Base-by-base conservation (phyloP, 495 filamentous ascomycete species). In the Xylaria curta region DNA sequence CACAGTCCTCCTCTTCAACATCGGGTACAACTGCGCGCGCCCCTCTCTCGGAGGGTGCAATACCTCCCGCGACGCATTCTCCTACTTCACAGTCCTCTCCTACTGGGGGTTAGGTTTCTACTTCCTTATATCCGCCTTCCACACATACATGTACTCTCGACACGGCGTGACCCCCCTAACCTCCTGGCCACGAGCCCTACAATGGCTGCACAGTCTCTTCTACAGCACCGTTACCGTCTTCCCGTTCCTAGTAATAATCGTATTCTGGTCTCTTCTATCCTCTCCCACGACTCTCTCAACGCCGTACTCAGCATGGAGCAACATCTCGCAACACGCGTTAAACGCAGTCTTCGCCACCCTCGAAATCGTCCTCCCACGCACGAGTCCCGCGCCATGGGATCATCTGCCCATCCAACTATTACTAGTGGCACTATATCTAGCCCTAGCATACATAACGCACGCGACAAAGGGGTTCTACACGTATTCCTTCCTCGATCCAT, bases 51-150 rank as follows among this genome's bases (percentile, higher is more conserved):
- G 83, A 76, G 74, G 76, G 4, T 79, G 81, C 63, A 13, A 64
- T 12, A 64, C 42, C 6, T 80, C 86, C 53, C 81, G 81, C 36
- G 78, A 82, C 53, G 82, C 82, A 61, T 96, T 95, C 85, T 91
- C 88, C 73, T 97, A 87, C 86, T 97, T 97, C 84, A 97, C 93
- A 5, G 79, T 92, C 62, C 83, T 88, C 47, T 91, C 90, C 5
- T 95, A 92, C 84, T 95, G 92, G 92, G 91, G 92, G 0, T 75
- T 94, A 26, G 90, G 85, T 24, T 95, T 95, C 82, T 97, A 96
- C 84, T 91, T 90, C 79, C 82, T 88, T 21, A 81, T 90, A 68
- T 81, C 89, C 0, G 82, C 88, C 4, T 59, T 88, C 26, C 93
- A 97, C 82, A 93, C 91, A 0, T 82, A 89, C 62, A 83, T 81